Conservation (phyloP, 108 stramenopile genomes). For the Nannochloropsis salina region DNA sequence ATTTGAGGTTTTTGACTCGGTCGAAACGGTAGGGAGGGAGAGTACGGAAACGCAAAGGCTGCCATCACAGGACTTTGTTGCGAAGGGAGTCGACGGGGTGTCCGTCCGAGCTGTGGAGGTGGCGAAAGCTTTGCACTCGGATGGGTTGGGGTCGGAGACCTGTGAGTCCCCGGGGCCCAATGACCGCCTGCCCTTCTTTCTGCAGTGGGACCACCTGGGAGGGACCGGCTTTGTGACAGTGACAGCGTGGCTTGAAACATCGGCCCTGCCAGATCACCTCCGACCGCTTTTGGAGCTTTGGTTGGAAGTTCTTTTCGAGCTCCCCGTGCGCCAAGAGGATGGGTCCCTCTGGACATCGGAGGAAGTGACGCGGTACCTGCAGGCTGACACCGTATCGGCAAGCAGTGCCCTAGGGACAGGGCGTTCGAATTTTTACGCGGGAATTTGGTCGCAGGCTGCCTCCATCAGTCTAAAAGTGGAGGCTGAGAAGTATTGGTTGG, state of each 20-base stretch:
- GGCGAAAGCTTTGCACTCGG: background rate
- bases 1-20: background rate
- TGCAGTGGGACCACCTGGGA: background rate
- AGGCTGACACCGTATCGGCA: background rate
- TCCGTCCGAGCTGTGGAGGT: background rate
- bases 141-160: background rate
- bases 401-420: background rate
- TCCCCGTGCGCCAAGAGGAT: background rate
- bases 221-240: background rate
- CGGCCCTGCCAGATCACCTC: background rate
- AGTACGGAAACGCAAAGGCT: too few relatives aligned
- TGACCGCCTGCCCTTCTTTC: background rate
- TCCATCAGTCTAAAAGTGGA: constrained; percentile 7
- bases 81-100: background rate
- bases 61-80: too few relatives aligned
- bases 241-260: background rate
- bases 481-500: background rate
- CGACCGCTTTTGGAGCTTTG: background rate
- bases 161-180: background rate
- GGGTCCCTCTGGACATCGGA: background rate
- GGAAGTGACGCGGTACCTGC: background rate
- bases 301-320: background rate
- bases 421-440: background rate
- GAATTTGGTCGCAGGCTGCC: constrained; percentile 9
- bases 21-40: too few relatives aligned